Base-by-base conservation (phyloP, 805 yeast genomes). In the Cyberlindnera galapagoensis region DNA sequence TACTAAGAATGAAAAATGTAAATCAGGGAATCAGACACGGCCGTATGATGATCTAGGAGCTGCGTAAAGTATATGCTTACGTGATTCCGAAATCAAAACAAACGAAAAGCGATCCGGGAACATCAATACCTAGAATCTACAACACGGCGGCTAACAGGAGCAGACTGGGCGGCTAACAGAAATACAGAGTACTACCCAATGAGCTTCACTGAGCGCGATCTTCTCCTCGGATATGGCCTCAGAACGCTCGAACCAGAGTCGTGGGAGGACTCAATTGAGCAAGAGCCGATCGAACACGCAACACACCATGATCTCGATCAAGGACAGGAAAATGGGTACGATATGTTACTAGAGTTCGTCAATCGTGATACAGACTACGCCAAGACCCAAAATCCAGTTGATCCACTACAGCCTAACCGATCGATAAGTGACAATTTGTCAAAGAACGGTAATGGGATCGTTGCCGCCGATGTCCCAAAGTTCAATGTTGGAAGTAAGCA, bases 371-470 rank as follows among this genome's bases (percentile, higher is more conserved):
- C 55, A 22, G 43, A 47, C 36, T 28, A 51, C 38, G 35, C 39
- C 26, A 40, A 44, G 21, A 29, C 49, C 28, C 31, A 45, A 33
- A 65, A 62, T 29, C 70, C 68, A 20, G 47, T 54, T 5, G 86
- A 79, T 44, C 83, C 85, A 1, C 54, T 79, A 37, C 78, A 77
- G 5, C 66, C 67, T 18, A 62, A 69, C 26, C 57, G 58, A 24
- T 66, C 26, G 59, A 62, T 64, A 62, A 18, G 62, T 56, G 33
- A 47, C 8, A 31, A 34, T 13, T 13, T 22, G 12, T 13, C 3
- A 7, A n/a, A 28, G 18, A 8, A 13, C n/a, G 12, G 14, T 12
- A 8, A 13, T 7, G 12, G 14, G 9, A n/a, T 28, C 13, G 6
- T 16, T 10, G 9, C 12, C 8, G 19, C 24, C 5, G 56, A 59